Evolutionary conservation across 306 rosid genomes (phyloP).

Genomic region (Dalbergia cochinchinensis): DNA sequence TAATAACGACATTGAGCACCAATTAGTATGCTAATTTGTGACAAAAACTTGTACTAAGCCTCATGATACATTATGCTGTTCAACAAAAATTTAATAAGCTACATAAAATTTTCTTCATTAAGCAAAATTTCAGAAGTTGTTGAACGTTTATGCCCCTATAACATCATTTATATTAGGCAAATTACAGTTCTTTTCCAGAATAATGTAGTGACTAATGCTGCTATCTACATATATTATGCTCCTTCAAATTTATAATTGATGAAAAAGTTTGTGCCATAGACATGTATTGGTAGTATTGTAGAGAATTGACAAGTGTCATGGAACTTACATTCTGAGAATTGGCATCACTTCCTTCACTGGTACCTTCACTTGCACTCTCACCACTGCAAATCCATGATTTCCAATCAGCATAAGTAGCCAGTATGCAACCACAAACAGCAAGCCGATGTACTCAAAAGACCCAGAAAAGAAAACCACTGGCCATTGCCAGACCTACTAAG

Average conservation of each 20-base stretch:
- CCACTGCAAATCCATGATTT: constrained; percentile 73
- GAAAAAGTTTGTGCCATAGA: constrained; percentile 21
- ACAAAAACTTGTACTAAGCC: neutral
- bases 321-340: constrained; percentile 92
- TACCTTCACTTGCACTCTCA: constrained; percentile 93
- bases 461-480: constrained; percentile 2
- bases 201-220: neutral
- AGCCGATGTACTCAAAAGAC: constrained; percentile 30
- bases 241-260: constrained; percentile 31
- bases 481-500: constrained; percentile 7
- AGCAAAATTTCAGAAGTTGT: too few species aligned
- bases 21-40: constrained; percentile 5
- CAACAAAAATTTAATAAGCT: too few species aligned
- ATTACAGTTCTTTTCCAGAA: neutral
- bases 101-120: too few species aligned
- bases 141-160: too few species aligned
- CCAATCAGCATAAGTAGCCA: constrained; percentile 52
- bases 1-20: constrained; percentile 3
- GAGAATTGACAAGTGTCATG: constrained; percentile 33
- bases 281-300: constrained; percentile 22
- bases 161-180: too few species aligned
- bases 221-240: constrained; percentile 5
- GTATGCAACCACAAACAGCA: constrained; percentile 38
- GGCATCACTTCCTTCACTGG: constrained; percentile 95
- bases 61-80: neutral